A percentile compares a stretch with the other conserved stretches of the same genome.
phyloP scores from a whole-genome alignment of 2,329 filamentous ascomycete genomes.

The Plenodomus biglobosus region DNA sequence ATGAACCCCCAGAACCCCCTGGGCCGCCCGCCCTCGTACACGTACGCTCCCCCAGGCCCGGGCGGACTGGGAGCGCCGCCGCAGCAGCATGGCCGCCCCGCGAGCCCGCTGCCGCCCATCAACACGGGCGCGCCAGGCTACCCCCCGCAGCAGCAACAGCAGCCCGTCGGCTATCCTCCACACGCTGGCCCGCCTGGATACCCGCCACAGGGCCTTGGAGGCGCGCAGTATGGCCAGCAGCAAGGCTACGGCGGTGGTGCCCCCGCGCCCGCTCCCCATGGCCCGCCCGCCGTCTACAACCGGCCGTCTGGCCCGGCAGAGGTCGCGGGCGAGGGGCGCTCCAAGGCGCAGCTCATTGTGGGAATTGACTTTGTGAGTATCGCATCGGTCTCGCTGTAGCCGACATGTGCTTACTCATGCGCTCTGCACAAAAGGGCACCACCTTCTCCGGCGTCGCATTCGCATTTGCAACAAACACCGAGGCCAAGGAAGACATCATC shows the following conservation, averaged over 20 bases:
- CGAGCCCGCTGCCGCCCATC: conserved; percentile 59
- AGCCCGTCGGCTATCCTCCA: conserved; percentile 39
- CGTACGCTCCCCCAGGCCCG: conserved; percentile 52
- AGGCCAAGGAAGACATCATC: conserved; percentile 97
- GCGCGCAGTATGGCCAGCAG: conserved; percentile 30
- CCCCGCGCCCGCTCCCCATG: conserved; percentile 36
- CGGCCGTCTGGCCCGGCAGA: conserved; percentile 55
- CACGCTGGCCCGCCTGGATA: conserved; percentile 38
- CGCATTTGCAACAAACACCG: conserved; percentile 89
- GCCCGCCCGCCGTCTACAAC: conserved; percentile 36
- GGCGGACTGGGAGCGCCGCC: conserved; percentile 42
- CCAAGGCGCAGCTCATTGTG: conserved; percentile 96
- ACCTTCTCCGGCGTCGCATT: conserved; percentile 98
- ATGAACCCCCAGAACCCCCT: conserved; percentile 60
- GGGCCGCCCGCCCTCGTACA: conserved; percentile 66
- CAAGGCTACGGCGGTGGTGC: conserved; percentile 5
- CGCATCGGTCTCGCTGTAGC: conserved; percentile 37
- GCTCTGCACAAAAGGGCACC: conserved; percentile 68
- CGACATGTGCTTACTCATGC: conserved; percentile 20
- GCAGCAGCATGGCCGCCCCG: conserved; percentile 49
- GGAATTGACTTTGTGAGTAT: conserved; percentile 89
- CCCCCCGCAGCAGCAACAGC: conserved; percentile 43
- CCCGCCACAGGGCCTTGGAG: conserved; percentile 40
- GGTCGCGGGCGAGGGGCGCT: conserved; percentile 83
- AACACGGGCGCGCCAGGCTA: conserved; percentile 55